Conservation (phyloP, 148 eudicot species). For the Hydrangea macrophylla region DNA sequence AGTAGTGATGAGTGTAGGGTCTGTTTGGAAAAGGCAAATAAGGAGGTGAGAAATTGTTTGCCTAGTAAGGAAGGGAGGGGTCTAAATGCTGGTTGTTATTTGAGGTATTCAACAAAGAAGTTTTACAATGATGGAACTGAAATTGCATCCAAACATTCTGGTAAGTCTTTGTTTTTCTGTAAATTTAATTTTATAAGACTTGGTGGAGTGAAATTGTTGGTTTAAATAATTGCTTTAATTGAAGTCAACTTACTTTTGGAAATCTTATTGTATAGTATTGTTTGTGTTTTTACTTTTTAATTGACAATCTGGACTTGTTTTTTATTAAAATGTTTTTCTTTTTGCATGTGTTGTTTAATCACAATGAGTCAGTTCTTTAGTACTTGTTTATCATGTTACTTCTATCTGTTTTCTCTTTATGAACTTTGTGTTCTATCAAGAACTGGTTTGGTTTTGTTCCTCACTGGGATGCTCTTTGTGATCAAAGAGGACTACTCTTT, state of each 20-base stretch:
- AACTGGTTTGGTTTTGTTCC: too few relatives aligned
- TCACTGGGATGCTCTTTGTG: too few relatives aligned
- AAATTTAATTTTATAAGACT: neutral
- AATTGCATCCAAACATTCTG: constrained; percentile 12
- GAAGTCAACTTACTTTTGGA: neutral
- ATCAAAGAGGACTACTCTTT: too few relatives aligned
- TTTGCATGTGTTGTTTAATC: neutral
- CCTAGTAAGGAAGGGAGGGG: constrained; percentile 47
- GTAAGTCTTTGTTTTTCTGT: constrained; percentile 20
- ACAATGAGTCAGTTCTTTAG: neutral
- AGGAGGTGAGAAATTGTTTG: constrained; percentile 27
- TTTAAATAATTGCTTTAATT: neutral
- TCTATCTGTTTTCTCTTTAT: too few relatives aligned
- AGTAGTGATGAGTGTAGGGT: constrained; percentile 33
- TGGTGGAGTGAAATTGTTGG: neutral
- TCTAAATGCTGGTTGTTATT: constrained; percentile 48
- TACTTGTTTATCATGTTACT: too few relatives aligned
- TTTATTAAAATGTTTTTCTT: neutral
- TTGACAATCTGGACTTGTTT: too few relatives aligned
- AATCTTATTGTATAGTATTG: neutral
- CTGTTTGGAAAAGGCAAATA: constrained; percentile 43
- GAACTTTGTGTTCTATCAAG: too few relatives aligned
- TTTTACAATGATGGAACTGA: constrained; percentile 25
- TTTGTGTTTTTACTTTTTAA: neutral
- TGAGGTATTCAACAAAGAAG: constrained; percentile 48